phyloP scores from a whole-genome alignment of 1,139 yeast species.

The Suhomyces terraborum region DNA sequence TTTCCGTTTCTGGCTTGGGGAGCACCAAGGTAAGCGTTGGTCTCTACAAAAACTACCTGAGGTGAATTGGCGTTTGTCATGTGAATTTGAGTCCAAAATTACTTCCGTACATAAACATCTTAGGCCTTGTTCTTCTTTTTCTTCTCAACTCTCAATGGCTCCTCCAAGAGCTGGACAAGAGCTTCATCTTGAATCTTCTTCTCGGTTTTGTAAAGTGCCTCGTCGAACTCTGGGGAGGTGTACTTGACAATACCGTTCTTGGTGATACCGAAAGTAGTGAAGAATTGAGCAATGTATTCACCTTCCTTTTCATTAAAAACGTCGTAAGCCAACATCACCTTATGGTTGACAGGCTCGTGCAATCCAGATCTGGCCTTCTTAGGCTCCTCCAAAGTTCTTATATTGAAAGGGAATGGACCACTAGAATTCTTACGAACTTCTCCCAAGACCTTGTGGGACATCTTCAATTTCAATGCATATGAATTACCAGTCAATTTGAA shows the following conservation, averaged over 20 bases:
- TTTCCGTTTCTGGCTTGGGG: no score
- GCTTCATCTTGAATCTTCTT: conserved; percentile 59
- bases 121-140: conserved; percentile 37
- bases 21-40: no score
- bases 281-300: conserved; percentile 69
- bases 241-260: conserved; percentile 71
- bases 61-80: no score
- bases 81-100: neutral
- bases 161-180: conserved; percentile 50
- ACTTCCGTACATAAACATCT: neutral
- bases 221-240: conserved; percentile 60
- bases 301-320: conserved; percentile 70
- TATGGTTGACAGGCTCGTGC: conserved; percentile 72
- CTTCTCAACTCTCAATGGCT: conserved; percentile 55
- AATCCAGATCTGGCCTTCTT: conserved; percentile 76
- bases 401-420: conserved; percentile 72
- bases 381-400: conserved; percentile 67
- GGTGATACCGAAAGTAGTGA: conserved; percentile 77
- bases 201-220: conserved; percentile 54
- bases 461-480: conserved; percentile 70
- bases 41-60: no score
- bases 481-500: conserved; percentile 72
- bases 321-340: conserved; percentile 69
- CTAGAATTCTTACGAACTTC: conserved; percentile 61
- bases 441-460: conserved; percentile 67